phyloP scores from a whole-genome alignment of 2,329 filamentous ascomycete species.

The Ophiocordyceps camponoti-leonardi region DNA sequence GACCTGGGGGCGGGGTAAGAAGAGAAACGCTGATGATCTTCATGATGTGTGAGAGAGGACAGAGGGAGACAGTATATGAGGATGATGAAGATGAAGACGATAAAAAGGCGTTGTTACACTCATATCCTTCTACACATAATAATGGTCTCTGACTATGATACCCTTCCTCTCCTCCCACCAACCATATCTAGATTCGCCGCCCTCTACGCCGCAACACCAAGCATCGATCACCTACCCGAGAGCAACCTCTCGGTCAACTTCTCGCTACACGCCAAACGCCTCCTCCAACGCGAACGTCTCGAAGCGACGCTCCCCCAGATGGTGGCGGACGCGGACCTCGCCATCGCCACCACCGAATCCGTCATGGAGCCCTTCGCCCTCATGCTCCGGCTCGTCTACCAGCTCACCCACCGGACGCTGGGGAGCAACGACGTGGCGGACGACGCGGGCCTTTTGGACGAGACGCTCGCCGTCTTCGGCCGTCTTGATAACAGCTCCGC shows the following conservation, averaged over 20 bases:
- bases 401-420: conserved; percentile 38
- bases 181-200: conserved; percentile 8
- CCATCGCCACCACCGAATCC: conserved; percentile 1
- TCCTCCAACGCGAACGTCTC: conserved; percentile 21
- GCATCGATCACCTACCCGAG: conserved; percentile 6
- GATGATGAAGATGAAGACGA: too few relatives aligned
- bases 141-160: neutral
- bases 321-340: conserved; percentile 18
- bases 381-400: conserved; percentile 34
- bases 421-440: conserved; percentile 35
- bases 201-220: conserved; percentile 14
- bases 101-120: too few relatives aligned
- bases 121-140: too few relatives aligned
- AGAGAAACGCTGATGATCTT: neutral
- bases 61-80: too few relatives aligned
- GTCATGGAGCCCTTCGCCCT: conserved; percentile 32
- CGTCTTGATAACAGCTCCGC: conserved; percentile 26
- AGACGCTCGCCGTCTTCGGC: conserved; percentile 26
- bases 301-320: conserved; percentile 21
- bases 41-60: too few relatives aligned
- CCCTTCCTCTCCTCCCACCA: too few relatives aligned
- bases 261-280: conserved; percentile 11
- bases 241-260: conserved; percentile 10
- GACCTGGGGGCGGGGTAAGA: conserved; percentile 24
- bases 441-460: conserved; percentile 20